A percentile compares a stretch with the other conserved stretches of the same genome.
phyloP scores from a whole-genome alignment of 805 yeast genomes.

The Wickerhamomyces sydowiorum region DNA sequence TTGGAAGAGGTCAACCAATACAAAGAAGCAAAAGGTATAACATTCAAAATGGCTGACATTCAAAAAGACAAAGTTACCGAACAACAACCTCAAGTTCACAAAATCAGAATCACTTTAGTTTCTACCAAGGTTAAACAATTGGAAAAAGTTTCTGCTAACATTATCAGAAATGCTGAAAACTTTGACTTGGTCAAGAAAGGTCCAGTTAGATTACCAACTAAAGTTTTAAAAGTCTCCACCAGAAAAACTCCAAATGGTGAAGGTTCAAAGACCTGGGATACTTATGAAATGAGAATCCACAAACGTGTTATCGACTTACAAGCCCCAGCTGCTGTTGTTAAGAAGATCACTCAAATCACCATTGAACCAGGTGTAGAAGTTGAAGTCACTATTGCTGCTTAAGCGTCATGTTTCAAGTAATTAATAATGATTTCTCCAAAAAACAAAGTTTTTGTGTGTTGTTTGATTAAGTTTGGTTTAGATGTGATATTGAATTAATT shows the following conservation, averaged over 20 bases:
- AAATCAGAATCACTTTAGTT: constrained; percentile 98
- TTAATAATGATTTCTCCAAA: neutral
- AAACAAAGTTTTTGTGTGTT: neutral
- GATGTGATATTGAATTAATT: constrained; percentile 8
- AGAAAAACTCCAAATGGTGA: constrained; percentile 99
- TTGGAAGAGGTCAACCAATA: constrained; percentile 17
- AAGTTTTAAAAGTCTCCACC: constrained; percentile 96
- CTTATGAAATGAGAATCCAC: constrained; percentile 99
- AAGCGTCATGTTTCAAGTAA: constrained; percentile 24
- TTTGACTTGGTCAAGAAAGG: constrained; percentile 90
- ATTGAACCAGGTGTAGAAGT: constrained; percentile 99
- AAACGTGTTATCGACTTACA: constrained; percentile 98
- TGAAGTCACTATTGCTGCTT: constrained; percentile 86
- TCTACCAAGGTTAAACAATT: constrained; percentile 98
- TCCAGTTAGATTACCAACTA: constrained; percentile 99
- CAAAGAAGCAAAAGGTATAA: constrained; percentile 36
- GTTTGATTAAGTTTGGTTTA: neutral
- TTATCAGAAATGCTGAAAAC: constrained; percentile 81
- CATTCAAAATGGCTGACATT: constrained; percentile 64
- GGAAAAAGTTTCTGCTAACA: constrained; percentile 92
- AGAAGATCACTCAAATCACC: constrained; percentile 95
- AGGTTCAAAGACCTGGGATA: constrained; percentile 99
- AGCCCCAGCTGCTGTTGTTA: constrained; percentile 91
- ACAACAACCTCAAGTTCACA: constrained; percentile 79
- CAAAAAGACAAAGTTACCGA: constrained; percentile 82